phyloP scores from a whole-genome alignment of 495 filamentous ascomycete species.

The Endocarpon pusillum region DNA sequence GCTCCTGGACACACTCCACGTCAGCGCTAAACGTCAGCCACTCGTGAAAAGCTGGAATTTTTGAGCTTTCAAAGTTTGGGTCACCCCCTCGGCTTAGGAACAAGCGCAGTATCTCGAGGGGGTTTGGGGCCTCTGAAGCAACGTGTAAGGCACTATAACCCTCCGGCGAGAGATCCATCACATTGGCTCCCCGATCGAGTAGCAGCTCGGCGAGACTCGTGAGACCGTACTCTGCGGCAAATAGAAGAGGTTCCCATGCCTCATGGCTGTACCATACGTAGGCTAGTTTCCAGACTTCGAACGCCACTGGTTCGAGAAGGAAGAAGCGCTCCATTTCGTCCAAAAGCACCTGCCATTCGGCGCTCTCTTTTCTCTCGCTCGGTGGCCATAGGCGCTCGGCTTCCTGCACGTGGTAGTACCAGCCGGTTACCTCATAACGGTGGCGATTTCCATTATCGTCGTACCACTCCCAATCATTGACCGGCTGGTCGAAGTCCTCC shows the following conservation, averaged over 20 bases:
- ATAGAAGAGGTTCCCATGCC: constrained; percentile 1
- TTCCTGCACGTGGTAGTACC: constrained; percentile 6
- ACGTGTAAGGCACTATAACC: constrained; percentile 3
- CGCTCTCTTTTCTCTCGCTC: constrained; percentile 4
- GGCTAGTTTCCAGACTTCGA: constrained; percentile 2
- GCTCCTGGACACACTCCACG: constrained; percentile 5
- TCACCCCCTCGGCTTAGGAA: too few species aligned
- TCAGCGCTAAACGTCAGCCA: constrained; percentile 5
- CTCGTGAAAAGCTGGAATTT: constrained; percentile 5
- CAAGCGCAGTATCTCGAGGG: too few species aligned
- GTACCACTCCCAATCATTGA: too few species aligned
- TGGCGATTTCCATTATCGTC: too few species aligned
- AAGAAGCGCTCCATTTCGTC: constrained; percentile 6
- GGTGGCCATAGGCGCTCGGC: constrained; percentile 6
- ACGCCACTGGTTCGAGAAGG: neutral
- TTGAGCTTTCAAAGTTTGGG: too few species aligned
- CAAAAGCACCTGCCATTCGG: constrained; percentile 5
- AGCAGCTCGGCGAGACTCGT: constrained; percentile 1
- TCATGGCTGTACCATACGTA: neutral
- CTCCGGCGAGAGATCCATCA: constrained; percentile 2
- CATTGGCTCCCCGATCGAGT: constrained; percentile 4
- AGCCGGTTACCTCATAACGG: constrained; percentile 5
- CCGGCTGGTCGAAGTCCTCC: neutral
- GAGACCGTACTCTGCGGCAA: constrained; percentile 1
- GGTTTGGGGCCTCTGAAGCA: constrained; percentile 1